These are phyloP conservation scores for Leccinum pachyderme DNA, from an alignment of 1,284 basidiomycete genomes.

Conservation along the genomic window DNA sequence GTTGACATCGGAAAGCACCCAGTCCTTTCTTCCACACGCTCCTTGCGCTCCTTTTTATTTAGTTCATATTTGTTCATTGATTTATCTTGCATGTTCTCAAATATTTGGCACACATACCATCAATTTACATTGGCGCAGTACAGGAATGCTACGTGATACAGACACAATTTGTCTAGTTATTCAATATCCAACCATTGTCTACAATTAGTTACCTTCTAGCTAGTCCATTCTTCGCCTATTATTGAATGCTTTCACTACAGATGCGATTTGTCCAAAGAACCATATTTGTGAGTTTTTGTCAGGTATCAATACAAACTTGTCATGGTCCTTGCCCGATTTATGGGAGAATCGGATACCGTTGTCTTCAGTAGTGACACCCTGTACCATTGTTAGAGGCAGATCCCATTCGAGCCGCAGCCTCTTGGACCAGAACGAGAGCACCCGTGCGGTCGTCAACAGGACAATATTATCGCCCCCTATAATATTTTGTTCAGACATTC, in stretches of 20 bases:
- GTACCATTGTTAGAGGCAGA: slow-evolving; percentile 82
- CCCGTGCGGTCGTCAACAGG: slow-evolving; percentile 74
- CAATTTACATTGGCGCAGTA: slow-evolving; percentile 20
- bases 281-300: slow-evolving; percentile 72
- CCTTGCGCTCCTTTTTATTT: slow-evolving; percentile 18
- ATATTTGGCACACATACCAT: slow-evolving; percentile 29
- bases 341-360: slow-evolving; percentile 86
- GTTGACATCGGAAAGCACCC: slow-evolving; percentile 18
- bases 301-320: slow-evolving; percentile 74
- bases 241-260: slow-evolving; percentile 74
- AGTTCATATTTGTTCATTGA: slow-evolving; percentile 28
- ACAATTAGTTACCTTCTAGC: slow-evolving; percentile 14
- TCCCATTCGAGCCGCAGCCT: slow-evolving; percentile 91
- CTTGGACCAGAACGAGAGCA: slow-evolving; percentile 86
- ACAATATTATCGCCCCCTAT: slow-evolving; percentile 83
- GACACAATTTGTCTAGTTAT: slow-evolving; percentile 8
- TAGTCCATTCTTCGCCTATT: slow-evolving; percentile 67
- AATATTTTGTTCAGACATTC: slow-evolving; percentile 53
- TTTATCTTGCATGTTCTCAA: slow-evolving; percentile 16
- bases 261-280: slow-evolving; percentile 75
- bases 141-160: slow-evolving; percentile 24
- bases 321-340: slow-evolving; percentile 67
- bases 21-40: slow-evolving; percentile 18
- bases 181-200: slow-evolving; percentile 13
- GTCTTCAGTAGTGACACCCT: slow-evolving; percentile 86